phyloP scores from a whole-genome alignment of 805 yeast genomes.

The Zygotorulaspora danielsina region DNA sequence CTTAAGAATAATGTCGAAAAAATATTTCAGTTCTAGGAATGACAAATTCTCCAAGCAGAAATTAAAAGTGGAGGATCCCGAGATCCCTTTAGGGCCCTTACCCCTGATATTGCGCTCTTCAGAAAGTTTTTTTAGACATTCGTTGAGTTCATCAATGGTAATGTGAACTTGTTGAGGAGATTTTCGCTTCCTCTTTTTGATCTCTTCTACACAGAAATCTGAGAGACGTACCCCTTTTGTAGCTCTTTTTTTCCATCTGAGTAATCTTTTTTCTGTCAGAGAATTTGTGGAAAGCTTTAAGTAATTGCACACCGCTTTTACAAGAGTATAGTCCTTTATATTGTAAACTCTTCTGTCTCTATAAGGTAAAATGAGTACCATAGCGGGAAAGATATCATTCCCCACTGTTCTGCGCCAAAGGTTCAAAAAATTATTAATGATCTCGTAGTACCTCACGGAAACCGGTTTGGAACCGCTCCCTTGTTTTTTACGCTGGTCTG shows the following conservation, averaged over 20 bases:
- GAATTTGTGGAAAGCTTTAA: conserved; percentile 58
- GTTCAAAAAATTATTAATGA: conserved; percentile 41
- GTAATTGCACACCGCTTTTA: conserved; percentile 46
- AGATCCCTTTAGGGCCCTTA: conserved; percentile 20
- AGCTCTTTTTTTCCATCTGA: conserved; percentile 45
- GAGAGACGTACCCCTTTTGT: conserved; percentile 46
- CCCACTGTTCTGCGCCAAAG: conserved; percentile 56
- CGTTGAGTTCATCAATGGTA: conserved; percentile 49
- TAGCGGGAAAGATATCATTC: conserved; percentile 60
- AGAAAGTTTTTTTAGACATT: conserved; percentile 43
- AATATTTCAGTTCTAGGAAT: conserved; percentile 60
- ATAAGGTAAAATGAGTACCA: conserved; percentile 58
- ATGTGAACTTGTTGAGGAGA: conserved; percentile 36
- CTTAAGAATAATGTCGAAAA: conserved; percentile 63
- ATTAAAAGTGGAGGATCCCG: conserved; percentile 38
- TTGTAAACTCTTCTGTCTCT: conserved; percentile 59
- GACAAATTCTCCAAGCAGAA: conserved; percentile 52
- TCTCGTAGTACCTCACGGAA: conserved; percentile 22
- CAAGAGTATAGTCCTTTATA: conserved; percentile 60
- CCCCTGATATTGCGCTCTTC: conserved; percentile 21
- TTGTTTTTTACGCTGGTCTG: conserved; percentile 11
- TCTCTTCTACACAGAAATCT: conserved; percentile 45
- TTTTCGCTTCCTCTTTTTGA: conserved; percentile 46
- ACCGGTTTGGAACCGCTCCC: conserved; percentile 16
- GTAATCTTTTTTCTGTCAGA: conserved; percentile 50